A percentile compares a stretch with the other conserved stretches of the same genome.
Evolutionary conservation across 495 filamentous ascomycete species (phyloP).

Genomic region (Elasticomyces elasticus): DNA sequence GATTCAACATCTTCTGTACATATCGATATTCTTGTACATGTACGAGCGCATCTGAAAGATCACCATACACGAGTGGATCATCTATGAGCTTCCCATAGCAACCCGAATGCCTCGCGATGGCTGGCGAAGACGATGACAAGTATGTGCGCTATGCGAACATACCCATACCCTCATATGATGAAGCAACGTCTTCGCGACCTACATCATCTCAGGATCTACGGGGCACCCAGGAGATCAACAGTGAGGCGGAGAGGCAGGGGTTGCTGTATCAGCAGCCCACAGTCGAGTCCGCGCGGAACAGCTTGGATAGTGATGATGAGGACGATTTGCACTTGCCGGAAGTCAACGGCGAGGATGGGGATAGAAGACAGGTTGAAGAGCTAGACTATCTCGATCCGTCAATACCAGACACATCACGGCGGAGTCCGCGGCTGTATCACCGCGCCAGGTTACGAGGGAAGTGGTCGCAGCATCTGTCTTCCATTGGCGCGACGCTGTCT

Average conservation of each 20-base stretch:
- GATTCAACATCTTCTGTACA: background rate
- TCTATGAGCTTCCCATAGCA: too few relatives aligned
- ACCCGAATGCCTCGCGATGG: background rate
- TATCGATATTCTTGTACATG: background rate
- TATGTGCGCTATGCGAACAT: conserved; percentile 30
- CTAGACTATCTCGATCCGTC: conserved; percentile 76
- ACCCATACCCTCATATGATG: conserved; percentile 92
- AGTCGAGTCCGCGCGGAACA: conserved; percentile 59
- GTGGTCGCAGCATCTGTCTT: conserved; percentile 9
- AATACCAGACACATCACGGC: conserved; percentile 18
- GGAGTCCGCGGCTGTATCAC: conserved; percentile 16
- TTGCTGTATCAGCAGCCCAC: conserved; percentile 65
- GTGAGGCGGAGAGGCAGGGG: conserved; percentile 53
- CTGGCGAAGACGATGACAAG: conserved; percentile 11
- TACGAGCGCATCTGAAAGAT: background rate
- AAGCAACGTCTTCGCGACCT: conserved; percentile 59
- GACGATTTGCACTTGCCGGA: conserved; percentile 21
- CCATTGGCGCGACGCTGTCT: conserved; percentile 35
- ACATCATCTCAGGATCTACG: conserved; percentile 48
- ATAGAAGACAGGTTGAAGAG: conserved; percentile 73
- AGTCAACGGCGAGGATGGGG: conserved; percentile 34
- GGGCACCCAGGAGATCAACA: conserved; percentile 41
- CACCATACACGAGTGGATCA: background rate
- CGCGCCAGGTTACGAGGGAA: conserved; percentile 19
- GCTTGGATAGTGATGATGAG: conserved; percentile 40